Evolutionary conservation across 2,329 filamentous ascomycete genomes (phyloP), one percentile per base, ranked within the genome.

Genomic region (Fusarium ramigenum): DNA sequence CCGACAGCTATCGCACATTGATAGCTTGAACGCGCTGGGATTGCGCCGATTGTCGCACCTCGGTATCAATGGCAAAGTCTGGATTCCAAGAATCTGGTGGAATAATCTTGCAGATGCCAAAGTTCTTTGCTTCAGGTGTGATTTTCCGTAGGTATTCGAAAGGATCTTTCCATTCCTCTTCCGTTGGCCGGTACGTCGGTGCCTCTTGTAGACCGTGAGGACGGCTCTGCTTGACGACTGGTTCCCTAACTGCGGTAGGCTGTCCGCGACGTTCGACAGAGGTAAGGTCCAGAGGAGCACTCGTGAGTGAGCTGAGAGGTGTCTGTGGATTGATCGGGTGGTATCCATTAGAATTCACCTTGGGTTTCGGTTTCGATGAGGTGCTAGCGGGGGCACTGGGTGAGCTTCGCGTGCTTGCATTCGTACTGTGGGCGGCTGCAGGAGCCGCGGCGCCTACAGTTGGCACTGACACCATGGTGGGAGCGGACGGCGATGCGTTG

Each of bases 101-200:
- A 63, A 99, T 93, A 70, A 99, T 94, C 83, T 98, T 97, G 88
- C 95, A 95, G 60, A 99, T 93, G 57, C 96, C 96, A 83, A 93
- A 98, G 78, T 95, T 91, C 74, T 88, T 90, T 30, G 94, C 96
- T 80, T 98, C 95, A 2, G 94, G 91, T 2, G 92, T 87, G 75
- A 99, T 98, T 83, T 96, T 98, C 80, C 92, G 92, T 77, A 99
- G 95, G 79, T 98, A 99, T 77, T 93, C 93, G 79, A 97, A 91
- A 1, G 96, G 96, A 78, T 99, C 95, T 78, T 92, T 94, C 87
- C 96, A 99, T 82, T 99, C 95, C 76, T 98, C 95, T 75, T 94
- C 92, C 0, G 94, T 97, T 37, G 96, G 96, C 73, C 91, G 88
- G 82, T 94, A 99, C 9, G 94, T 96, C 5, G 96, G 96, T 34